Evolutionary conservation across 805 yeast genomes (phyloP).

Genomic region (Metschnikowia hibisci): DNA sequence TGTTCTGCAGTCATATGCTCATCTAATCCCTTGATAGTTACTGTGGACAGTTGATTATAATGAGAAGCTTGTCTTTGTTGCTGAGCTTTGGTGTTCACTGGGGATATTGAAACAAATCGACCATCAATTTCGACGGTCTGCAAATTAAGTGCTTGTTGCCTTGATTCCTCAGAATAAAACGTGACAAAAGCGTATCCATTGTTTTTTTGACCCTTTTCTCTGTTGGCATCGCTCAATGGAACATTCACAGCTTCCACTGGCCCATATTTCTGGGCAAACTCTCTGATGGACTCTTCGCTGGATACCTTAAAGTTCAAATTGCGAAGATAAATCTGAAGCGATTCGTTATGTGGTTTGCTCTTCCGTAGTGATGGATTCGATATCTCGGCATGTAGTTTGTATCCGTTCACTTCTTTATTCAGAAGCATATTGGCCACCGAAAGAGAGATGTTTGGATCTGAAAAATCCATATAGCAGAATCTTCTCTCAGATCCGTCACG

Average conservation of each 20-base stretch:
- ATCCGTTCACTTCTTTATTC: constrained; percentile 20
- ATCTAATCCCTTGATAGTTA: constrained; percentile 23
- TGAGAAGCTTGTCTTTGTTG: constrained; percentile 9
- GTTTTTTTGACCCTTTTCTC: constrained; percentile 32
- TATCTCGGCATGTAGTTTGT: constrained; percentile 50
- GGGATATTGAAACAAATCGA: constrained; percentile 45
- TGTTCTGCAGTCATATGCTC: constrained; percentile 37
- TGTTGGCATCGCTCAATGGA: constrained; percentile 39
- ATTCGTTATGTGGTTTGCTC: constrained; percentile 20
- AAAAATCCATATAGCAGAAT: constrained; percentile 69
- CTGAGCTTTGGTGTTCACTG: constrained; percentile 38
- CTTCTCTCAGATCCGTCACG: constrained; percentile 52
- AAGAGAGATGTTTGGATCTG: constrained; percentile 45
- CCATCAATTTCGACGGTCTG: constrained; percentile 43
- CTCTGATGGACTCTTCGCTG: constrained; percentile 34
- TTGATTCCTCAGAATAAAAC: constrained; percentile 42
- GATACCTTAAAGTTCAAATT: constrained; percentile 47
- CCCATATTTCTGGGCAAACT: constrained; percentile 49
- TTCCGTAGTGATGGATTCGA: constrained; percentile 53
- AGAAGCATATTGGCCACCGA: constrained; percentile 30
- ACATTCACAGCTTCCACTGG: constrained; percentile 47
- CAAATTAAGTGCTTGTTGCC: constrained; percentile 42
- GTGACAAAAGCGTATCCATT: constrained; percentile 68
- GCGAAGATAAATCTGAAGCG: constrained; percentile 48
- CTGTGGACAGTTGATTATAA: constrained; percentile 19